phyloP scores from a whole-genome alignment of 1,284 basidiomycete species.

The Leccinum huronense region DNA sequence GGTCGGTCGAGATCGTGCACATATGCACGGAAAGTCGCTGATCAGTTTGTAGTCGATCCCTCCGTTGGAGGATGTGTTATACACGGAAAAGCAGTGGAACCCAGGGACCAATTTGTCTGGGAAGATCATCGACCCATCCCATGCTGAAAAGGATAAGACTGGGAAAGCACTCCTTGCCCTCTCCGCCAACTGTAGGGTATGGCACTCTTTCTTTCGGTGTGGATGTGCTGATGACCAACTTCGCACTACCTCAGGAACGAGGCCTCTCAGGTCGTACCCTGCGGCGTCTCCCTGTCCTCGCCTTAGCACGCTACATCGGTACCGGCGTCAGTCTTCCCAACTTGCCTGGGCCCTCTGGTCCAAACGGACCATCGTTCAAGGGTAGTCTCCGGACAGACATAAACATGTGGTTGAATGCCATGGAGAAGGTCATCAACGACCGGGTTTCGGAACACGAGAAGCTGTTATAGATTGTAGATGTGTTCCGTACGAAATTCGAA shows the following conservation, averaged over 20 bases:
- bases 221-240: constrained; percentile 3
- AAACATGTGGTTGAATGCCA: constrained; percentile 71
- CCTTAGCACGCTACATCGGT: constrained; percentile 80
- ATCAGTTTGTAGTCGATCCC: constrained; percentile 54
- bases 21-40: constrained; percentile 7
- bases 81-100: constrained; percentile 42
- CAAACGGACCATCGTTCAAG: constrained; percentile 13
- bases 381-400: constrained; percentile 43
- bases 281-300: constrained; percentile 87
- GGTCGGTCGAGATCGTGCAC: constrained; percentile 40
- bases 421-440: constrained; percentile 68
- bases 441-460: constrained; percentile 52
- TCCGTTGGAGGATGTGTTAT: constrained; percentile 56
- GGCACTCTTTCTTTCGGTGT: constrained; percentile 8
- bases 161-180: constrained; percentile 64
- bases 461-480: constrained; percentile 18
- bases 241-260: constrained; percentile 43
- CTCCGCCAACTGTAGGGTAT: constrained; percentile 72
- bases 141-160: constrained; percentile 43
- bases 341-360: constrained; percentile 11
- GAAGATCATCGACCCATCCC: constrained; percentile 7
- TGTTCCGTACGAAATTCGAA: background rate
- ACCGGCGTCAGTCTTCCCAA: constrained; percentile 36
- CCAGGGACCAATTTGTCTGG: constrained; percentile 10
- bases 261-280: constrained; percentile 90